Conservation (phyloP, 768 basidiomycete genomes). For the Leucosporidium scottii region DNA sequence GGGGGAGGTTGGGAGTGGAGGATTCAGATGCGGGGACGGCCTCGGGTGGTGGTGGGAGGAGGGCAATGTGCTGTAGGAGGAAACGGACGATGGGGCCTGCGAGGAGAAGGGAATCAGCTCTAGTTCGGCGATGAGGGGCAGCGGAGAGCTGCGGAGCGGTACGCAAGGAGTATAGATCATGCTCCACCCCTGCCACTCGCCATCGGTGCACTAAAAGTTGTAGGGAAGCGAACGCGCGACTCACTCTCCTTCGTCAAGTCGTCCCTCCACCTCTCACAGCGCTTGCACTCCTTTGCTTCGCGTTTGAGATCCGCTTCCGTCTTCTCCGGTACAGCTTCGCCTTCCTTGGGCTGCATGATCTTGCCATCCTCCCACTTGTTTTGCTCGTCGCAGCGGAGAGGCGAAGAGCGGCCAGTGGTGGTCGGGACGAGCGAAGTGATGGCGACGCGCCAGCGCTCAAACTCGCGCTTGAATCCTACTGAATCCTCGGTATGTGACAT, state of each 20-base stretch:
- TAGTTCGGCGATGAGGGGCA: background rate
- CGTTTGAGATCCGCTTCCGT: conserved; percentile 6
- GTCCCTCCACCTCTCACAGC: conserved; percentile 64
- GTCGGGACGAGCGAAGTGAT: conserved; percentile 10
- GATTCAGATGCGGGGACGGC: conserved; percentile 51
- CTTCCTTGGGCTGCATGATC: conserved; percentile 8
- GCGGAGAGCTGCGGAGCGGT: background rate
- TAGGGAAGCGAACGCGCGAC: conserved; percentile 37
- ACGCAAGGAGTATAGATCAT: background rate
- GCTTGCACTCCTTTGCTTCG: conserved; percentile 22
- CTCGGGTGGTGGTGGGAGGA: conserved; percentile 41
- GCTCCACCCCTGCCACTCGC: background rate
- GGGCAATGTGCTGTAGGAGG: conserved; percentile 81
- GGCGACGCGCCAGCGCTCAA: conserved; percentile 15
- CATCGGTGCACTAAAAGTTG: background rate
- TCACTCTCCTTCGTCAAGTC: conserved; percentile 63
- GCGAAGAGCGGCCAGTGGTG: background rate
- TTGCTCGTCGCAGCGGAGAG: conserved; percentile 12
- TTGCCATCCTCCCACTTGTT: conserved; percentile 16
- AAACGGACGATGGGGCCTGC: conserved; percentile 79
- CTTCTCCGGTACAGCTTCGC: background rate
- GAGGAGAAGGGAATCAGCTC: background rate
- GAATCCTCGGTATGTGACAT: conserved; percentile 5
- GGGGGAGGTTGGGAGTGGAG: conserved; percentile 49
- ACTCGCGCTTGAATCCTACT: conserved; percentile 14